These are phyloP conservation scores for Trifolium repens DNA, from an alignment of 306 rosid genomes.

Conservation along the genomic window DNA sequence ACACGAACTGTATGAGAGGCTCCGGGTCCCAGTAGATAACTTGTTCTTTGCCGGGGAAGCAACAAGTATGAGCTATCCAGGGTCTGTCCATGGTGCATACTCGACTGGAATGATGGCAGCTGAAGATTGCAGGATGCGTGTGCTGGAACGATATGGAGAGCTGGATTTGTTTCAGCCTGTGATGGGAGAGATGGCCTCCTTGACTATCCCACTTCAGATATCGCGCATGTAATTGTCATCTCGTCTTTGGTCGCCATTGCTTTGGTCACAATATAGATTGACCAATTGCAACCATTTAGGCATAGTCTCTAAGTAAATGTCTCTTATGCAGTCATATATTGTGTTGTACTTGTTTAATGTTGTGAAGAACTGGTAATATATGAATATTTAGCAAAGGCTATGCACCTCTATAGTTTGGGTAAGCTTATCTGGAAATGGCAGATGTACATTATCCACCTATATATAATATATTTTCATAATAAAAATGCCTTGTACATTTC, in stretches of 20 bases:
- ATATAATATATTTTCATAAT: constrained; percentile 22
- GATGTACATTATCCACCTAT: constrained; percentile 7
- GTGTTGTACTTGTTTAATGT: neutral
- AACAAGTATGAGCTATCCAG: constrained; percentile 82
- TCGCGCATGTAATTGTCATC: constrained; percentile 70
- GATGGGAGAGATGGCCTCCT: constrained; percentile 76
- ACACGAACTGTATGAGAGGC: constrained; percentile 88
- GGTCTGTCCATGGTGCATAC: constrained; percentile 95
- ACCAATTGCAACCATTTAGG: constrained; percentile 11
- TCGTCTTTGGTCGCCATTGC: constrained; percentile 12
- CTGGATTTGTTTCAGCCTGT: constrained; percentile 79
- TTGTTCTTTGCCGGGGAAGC: constrained; percentile 99
- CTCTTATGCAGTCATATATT: neutral
- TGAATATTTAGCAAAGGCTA: constrained; percentile 3
- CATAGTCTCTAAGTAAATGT: neutral
- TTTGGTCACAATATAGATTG: neutral
- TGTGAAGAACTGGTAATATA: constrained; percentile 31
- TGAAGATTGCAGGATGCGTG: constrained; percentile 97
- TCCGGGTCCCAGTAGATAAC: constrained; percentile 93
- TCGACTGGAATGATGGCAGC: constrained; percentile 96
- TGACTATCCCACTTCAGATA: constrained; percentile 71
- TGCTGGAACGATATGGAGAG: constrained; percentile 93
- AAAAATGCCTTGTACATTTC: neutral
- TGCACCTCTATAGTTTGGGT: constrained; percentile 7
- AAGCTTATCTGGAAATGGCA: neutral